A percentile compares a stretch with the other conserved stretches of the same genome.
phyloP scores from a whole-genome alignment of 23 red algal species.

The Gracilaria gracilis region DNA sequence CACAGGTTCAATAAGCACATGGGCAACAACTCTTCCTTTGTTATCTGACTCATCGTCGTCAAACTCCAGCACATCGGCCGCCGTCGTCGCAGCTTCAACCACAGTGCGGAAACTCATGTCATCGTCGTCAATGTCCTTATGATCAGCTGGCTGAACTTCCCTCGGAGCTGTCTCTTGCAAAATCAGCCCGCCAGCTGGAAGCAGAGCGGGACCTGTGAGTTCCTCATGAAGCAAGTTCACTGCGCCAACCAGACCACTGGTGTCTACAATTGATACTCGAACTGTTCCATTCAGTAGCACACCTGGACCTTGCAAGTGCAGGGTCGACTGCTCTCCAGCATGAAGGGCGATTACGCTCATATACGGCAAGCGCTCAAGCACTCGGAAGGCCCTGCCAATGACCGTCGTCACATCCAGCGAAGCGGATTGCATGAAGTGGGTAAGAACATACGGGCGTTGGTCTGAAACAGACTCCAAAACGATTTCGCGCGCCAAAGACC shows the following conservation, averaged over 20 bases:
- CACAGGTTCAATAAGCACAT: slow-evolving; percentile 61
- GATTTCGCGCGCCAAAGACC: slow-evolving; percentile 63
- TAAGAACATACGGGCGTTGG: slow-evolving; percentile 63
- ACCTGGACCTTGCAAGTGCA: slow-evolving; percentile 68
- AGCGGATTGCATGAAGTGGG: slow-evolving; percentile 42
- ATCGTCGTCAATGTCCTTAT: slow-evolving; percentile 19
- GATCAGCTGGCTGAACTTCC: slow-evolving; percentile 15
- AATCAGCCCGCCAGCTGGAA: slow-evolving; percentile 67
- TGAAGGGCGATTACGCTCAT: slow-evolving; percentile 65
- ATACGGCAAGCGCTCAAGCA: slow-evolving; percentile 60
- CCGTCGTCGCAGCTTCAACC: slow-evolving; percentile 18
- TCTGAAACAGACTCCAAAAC: slow-evolving; percentile 75
- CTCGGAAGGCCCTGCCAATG: slow-evolving; percentile 42
- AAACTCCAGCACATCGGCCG: slow-evolving; percentile 42
- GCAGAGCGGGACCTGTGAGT: slow-evolving; percentile 59
- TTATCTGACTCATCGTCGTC: slow-evolving; percentile 30
- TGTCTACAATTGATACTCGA: slow-evolving; percentile 73
- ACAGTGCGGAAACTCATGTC: slow-evolving; percentile 31
- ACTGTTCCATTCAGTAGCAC: slow-evolving; percentile 66
- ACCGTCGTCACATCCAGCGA: slow-evolving; percentile 37
- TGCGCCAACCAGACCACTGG: slow-evolving; percentile 67
- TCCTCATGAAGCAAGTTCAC: slow-evolving; percentile 71
- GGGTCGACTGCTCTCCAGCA: slow-evolving; percentile 19
- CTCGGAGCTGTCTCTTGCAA: slow-evolving; percentile 39
- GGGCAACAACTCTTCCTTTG: slow-evolving; percentile 40